A percentile compares a stretch with the other conserved stretches of the same genome.
Conservation (phyloP, 2,329 filamentous ascomycete species). For the Domatiomyces globalis region DNA sequence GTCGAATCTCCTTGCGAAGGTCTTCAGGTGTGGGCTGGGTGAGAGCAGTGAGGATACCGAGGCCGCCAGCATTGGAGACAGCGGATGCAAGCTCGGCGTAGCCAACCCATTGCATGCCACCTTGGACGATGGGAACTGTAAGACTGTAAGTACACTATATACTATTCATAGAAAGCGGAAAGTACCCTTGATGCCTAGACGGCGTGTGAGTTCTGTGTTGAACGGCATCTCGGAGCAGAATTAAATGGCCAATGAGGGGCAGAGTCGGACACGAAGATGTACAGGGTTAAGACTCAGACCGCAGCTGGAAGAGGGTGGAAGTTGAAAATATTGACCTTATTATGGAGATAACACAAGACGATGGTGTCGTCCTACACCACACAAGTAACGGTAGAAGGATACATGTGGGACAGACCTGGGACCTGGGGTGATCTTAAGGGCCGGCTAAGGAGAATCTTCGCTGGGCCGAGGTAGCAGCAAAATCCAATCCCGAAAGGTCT, state of each 20-base stretch:
- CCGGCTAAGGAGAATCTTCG: neutral
- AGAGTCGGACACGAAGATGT: neutral
- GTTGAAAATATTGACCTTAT: no score
- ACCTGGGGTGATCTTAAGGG: constrained; percentile 6
- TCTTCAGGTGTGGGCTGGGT: constrained; percentile 1
- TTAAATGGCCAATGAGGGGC: neutral
- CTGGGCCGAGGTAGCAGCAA: neutral
- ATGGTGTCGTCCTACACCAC: neutral
- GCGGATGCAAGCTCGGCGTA: neutral
- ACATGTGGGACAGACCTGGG: neutral
- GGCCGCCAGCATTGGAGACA: constrained; percentile 1
- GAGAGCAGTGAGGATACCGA: neutral
- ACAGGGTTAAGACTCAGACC: no score
- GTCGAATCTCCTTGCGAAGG: neutral
- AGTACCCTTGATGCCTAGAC: constrained; percentile 39
- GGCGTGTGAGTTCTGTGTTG: constrained; percentile 48
- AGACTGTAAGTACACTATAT: neutral
- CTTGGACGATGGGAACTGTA: neutral
- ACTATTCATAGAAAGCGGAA: neutral
- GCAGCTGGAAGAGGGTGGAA: no score
- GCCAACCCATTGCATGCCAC: constrained; percentile 1
- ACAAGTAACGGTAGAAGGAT: neutral
- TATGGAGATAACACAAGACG: neutral
- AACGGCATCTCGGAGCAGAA: constrained; percentile 40
- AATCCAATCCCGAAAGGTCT: no score